Base-by-base conservation (phyloP, 1,284 basidiomycete species). In the Chalciporus piperatoides region DNA sequence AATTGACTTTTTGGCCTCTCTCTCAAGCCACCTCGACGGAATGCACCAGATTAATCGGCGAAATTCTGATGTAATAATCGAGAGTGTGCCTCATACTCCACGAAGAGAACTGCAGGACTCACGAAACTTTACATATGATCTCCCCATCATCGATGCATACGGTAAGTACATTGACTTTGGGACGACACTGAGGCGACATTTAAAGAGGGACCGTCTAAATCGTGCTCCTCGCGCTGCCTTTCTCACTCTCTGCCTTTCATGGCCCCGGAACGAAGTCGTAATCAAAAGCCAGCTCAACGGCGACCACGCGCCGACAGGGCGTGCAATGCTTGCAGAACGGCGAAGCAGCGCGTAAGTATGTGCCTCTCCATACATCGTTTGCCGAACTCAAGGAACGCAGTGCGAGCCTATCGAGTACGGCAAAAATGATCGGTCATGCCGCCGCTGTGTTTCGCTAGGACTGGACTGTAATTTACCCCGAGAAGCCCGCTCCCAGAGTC, bases 401-500 rank as follows among this genome's bases (percentile, higher is more conserved):
- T 63, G 61, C 44, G 50, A 52, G 1, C 36, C 64, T 19, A 10
- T 0, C 3, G 48, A 62, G 25, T 63, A 48, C 15, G 61, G 51
- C 12, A 46, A 25, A 21, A 51, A 28, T 14, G 53, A 62, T 53
- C 44, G 41, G 3, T 53, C 61, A 17, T 63, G 61, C 36, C 52
- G 51, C 46, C 64, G 62, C 33, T 63, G 61, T 50, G 27, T 54
- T 37, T 28, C 3, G 39, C 54, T 46, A 10, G 19, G 17, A 14
- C 6, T 55, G 11, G 40, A 49, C 0, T 63, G 61, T 21, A 47
- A 8, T 15, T 32, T 62, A 19, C 4, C 49, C 32, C 51, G 46
- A 21, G 37, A 4, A 19, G 33, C 57, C 30, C 62, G 53, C 27
- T 63, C 61, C 27, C 56, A 55, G 49, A 66, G 64, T 39, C 64